Evolutionary conservation across 225 moss, liverwort and hornwort genomes (phyloP), one percentile per base, ranked within the genome.

Genomic region (Marchantia polymorpha): DNA sequence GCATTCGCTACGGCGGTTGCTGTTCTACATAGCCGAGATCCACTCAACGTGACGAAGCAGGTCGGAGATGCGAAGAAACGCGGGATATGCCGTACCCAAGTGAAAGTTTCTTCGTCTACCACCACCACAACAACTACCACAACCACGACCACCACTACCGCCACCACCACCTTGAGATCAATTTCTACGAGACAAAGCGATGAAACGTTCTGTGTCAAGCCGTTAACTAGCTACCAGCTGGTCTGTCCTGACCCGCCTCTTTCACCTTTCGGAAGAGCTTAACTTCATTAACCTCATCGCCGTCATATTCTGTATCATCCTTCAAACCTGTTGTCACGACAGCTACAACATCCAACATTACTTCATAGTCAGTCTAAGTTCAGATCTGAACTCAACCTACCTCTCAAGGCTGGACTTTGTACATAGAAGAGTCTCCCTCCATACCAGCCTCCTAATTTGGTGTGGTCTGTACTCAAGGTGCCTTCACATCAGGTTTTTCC

Each of bases 1-100:
- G 88, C 85, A 0, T 89, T 89, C 48, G 86, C 86, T 7, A 89
- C 88, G 12, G 86, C 88, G 0, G 86, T 89, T 16, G 88, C 86
- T 12, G 77, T 86, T 10, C 52, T 89, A n/a, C 88, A 86, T 31
- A 83, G 86, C 73, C 74, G 79, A 66, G 85, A 89, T 80, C 86
- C 86, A 1, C 63, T 83, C 6, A 79, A 83, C 50, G 65, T 78
- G 11, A 50, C 79, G 15, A 88, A 85, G 85, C 81, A 69, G 76
- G 51, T 72, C 56, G 85, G 69, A 8, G 88, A 88, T 23, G 48
- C 61, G 11, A 85, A 53, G 78, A 83, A 66, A 69, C 81, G 83
- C 70, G 52, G 78, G 4, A 74, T 79, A 22, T 60, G 81, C 63
- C 19, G 60, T 12, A 71, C 78, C 54, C 84, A 80, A n/a, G 81